A percentile compares a stretch with the other conserved stretches of the same genome.
These are phyloP conservation scores for Pouteria campechiana DNA, from an alignment of 179 eudicot genomes.

Conservation along the genomic window DNA sequence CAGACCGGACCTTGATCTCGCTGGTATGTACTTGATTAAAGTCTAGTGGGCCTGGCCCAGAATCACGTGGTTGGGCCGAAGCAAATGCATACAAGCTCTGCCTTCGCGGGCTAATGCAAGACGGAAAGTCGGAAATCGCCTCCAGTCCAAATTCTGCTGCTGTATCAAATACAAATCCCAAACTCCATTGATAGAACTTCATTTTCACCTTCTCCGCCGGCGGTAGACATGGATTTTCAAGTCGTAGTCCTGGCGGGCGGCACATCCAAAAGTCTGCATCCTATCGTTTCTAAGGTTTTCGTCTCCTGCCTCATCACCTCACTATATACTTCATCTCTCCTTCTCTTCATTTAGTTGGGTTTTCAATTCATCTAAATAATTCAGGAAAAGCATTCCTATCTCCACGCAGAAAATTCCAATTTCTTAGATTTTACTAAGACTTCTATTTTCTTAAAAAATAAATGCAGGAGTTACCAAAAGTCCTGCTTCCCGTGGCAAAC, in stretches of 20 bases:
- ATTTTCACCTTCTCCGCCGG: conserved; percentile 1
- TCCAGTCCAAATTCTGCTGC: too few species aligned
- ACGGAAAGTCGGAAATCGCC: too few species aligned
- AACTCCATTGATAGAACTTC: too few species aligned
- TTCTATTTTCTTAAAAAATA: neutral
- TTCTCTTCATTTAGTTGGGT: neutral
- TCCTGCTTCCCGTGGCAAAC: conserved; percentile 89
- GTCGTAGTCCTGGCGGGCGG: conserved; percentile 97
- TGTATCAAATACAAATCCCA: too few species aligned
- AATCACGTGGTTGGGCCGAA: too few species aligned
- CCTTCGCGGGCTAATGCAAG: too few species aligned
- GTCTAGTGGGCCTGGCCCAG: too few species aligned
- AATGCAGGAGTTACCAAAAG: conserved; percentile 82
- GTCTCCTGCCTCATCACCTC: neutral
- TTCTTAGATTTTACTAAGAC: neutral
- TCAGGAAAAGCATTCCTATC: neutral
- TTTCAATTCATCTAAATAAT: neutral
- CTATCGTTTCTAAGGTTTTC: conserved; percentile 83
- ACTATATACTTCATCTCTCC: neutral
- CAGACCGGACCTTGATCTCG: too few species aligned
- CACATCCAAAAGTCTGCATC: conserved; percentile 57
- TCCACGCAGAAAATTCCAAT: neutral
- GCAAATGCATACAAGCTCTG: too few species aligned
- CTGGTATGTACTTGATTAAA: too few species aligned
- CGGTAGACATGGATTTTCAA: conserved; percentile 72